Conservation (phyloP, 495 filamentous ascomycete genomes). For the Staphylotrichum tortipilum region DNA sequence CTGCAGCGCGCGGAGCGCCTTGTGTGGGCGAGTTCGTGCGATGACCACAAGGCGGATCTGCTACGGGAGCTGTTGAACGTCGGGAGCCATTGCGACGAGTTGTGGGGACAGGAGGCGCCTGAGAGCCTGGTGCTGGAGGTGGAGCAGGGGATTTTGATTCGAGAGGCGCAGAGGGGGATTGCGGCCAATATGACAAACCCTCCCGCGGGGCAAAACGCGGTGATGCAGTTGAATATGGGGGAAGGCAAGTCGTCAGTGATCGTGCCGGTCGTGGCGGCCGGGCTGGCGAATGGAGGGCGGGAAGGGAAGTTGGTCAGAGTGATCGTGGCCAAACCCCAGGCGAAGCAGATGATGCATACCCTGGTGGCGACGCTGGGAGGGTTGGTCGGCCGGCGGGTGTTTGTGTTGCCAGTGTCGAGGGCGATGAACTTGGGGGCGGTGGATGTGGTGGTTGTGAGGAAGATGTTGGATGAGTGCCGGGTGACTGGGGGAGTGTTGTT, state of each 20-base stretch:
- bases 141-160: slow-evolving; percentile 55
- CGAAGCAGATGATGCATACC: slow-evolving; percentile 55
- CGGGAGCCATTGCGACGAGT: slow-evolving; percentile 38
- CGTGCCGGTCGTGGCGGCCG: slow-evolving; percentile 51
- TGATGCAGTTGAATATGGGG: slow-evolving; percentile 70
- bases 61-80: slow-evolving; percentile 42
- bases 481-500: slow-evolving; percentile 45
- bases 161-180: slow-evolving; percentile 51
- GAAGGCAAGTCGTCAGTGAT: slow-evolving; percentile 67
- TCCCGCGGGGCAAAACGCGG: slow-evolving; percentile 34
- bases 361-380: slow-evolving; percentile 53
- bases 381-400: slow-evolving; percentile 48
- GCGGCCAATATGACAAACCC: slow-evolving; percentile 50
- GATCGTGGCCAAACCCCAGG: slow-evolving; percentile 54
- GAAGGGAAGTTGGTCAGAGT: slow-evolving; percentile 53
- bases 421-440: slow-evolving; percentile 26
- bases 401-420: slow-evolving; percentile 56
- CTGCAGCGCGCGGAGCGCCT: slow-evolving; percentile 36
- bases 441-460: slow-evolving; percentile 23
- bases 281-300: slow-evolving; percentile 43
- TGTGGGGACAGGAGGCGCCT: too few species aligned
- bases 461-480: slow-evolving; percentile 41
- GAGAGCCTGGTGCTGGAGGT: slow-evolving; percentile 57
- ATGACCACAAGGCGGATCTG: slow-evolving; percentile 30
- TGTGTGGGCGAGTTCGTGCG: slow-evolving; percentile 1